phyloP scores from a whole-genome alignment of 495 filamentous ascomycete genomes.

The Aspergillus baeticus region DNA sequence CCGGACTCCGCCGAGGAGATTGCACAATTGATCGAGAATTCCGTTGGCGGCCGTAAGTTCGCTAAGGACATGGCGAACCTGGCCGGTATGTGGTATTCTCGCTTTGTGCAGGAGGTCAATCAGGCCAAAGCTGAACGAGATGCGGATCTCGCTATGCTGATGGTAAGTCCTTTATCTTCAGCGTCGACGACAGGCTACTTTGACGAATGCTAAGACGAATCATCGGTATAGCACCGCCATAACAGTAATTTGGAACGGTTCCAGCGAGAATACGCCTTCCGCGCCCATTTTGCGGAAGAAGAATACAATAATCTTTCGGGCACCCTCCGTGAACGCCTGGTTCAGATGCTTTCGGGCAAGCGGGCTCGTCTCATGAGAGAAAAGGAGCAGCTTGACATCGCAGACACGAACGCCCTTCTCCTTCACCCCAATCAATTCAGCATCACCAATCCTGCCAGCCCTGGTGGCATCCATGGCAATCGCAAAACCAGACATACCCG shows the following conservation, averaged over 20 bases:
- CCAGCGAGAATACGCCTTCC: constrained; percentile 41
- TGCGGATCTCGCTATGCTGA: constrained; percentile 68
- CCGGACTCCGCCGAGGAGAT: constrained; percentile 69
- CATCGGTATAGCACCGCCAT: constrained; percentile 36
- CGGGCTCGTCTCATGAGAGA: constrained; percentile 76
- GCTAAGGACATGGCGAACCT: constrained; percentile 59
- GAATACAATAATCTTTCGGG: constrained; percentile 75
- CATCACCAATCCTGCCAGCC: constrained; percentile 74
- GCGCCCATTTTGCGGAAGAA: constrained; percentile 72
- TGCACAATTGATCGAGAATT: constrained; percentile 59
- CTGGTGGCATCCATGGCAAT: constrained; percentile 76
- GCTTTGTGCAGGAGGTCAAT: constrained; percentile 82
- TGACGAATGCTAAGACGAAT: constrained; percentile 4
- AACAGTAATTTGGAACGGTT: constrained; percentile 41
- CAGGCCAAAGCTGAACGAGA: constrained; percentile 81
- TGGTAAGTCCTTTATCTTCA: constrained; percentile 54
- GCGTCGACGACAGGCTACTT: neutral
- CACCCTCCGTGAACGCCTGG: constrained; percentile 81
- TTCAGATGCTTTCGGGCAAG: constrained; percentile 72
- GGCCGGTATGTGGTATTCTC: constrained; percentile 75
- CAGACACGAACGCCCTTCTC: constrained; percentile 82
- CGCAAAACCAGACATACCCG: constrained; percentile 82
- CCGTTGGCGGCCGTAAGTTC: constrained; percentile 52
- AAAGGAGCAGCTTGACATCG: constrained; percentile 85
- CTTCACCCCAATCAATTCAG: constrained; percentile 92